These are phyloP conservation scores for Actinidia arguta DNA, from an alignment of 179 eudicot genomes.

Conservation along the genomic window DNA sequence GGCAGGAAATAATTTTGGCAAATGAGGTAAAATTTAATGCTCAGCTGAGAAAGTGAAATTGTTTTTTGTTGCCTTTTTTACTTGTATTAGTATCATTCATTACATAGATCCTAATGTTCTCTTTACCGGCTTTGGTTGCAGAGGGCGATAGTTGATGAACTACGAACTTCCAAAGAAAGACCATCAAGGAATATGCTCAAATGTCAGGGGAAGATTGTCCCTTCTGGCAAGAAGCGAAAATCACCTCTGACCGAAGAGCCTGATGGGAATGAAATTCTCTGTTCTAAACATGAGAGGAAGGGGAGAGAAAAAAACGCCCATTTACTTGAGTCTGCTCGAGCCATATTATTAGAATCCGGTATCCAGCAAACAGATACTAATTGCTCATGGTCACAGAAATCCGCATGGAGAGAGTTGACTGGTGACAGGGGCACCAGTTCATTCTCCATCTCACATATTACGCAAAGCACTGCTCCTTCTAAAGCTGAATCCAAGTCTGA, in stretches of 20 bases:
- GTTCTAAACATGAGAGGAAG: slow-evolving; percentile 33
- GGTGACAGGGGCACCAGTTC: slow-evolving; percentile 40
- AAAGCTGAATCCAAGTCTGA: slow-evolving; percentile 29
- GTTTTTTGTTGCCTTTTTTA: not conserved
- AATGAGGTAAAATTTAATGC: slow-evolving; percentile 45
- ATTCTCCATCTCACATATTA: slow-evolving; percentile 44
- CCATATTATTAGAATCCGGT: slow-evolving; percentile 23
- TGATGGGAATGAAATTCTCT: slow-evolving; percentile 25
- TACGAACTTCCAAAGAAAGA: slow-evolving; percentile 24
- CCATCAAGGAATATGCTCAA: slow-evolving; percentile 26
- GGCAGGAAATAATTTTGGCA: slow-evolving; percentile 28
- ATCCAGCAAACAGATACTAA: slow-evolving; percentile 25
- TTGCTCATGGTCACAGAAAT: slow-evolving; percentile 41
- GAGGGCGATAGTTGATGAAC: slow-evolving; percentile 38
- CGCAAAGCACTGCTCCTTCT: slow-evolving; percentile 21
- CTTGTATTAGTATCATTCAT: not conserved
- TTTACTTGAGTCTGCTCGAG: slow-evolving; percentile 25
- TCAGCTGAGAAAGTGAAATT: slow-evolving; percentile 7
- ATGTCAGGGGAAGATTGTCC: slow-evolving; percentile 23
- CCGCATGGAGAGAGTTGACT: slow-evolving; percentile 51
- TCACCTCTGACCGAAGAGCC: slow-evolving; percentile 32
- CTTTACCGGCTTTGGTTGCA: slow-evolving; percentile 25
- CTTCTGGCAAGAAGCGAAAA: slow-evolving; percentile 53
- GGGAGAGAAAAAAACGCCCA: slow-evolving; percentile 23
- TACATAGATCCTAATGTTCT: slow-evolving; percentile 11